Conservation (phyloP, 208 protist species). For the Kentomonas sorsogonicus region DNA sequence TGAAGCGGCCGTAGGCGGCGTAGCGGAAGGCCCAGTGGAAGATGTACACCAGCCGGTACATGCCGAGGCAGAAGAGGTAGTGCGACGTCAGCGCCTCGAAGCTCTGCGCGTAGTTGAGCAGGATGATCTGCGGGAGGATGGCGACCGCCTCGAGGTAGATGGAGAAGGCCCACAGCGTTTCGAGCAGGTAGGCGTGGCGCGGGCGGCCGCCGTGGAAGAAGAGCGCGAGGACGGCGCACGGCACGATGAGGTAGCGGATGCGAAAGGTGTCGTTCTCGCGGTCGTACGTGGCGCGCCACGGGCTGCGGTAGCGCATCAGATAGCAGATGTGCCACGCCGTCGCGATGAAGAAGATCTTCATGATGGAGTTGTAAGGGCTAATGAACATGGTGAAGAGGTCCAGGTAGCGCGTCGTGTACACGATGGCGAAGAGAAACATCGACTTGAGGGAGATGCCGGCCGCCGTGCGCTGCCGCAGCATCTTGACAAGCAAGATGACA, state of each 20-base stretch:
- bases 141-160: slow-evolving; percentile 95
- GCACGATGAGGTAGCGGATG: slow-evolving; percentile 85
- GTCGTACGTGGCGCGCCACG: slow-evolving; percentile 91
- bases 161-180: slow-evolving; percentile 93
- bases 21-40: slow-evolving; percentile 94
- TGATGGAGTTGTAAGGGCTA: slow-evolving; percentile 89
- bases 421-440: slow-evolving; percentile 90
- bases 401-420: slow-evolving; percentile 93
- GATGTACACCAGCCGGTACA: slow-evolving; percentile 94
- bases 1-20: slow-evolving; percentile 52
- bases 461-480: slow-evolving; percentile 77
- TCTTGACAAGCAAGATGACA: slow-evolving; percentile 91
- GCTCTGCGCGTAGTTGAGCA: slow-evolving; percentile 91
- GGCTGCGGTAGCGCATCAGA: slow-evolving; percentile 85
- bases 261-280: slow-evolving; percentile 86
- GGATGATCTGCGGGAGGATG: slow-evolving; percentile 95
- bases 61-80: slow-evolving; percentile 92
- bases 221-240: slow-evolving; percentile 63
- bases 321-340: slow-evolving; percentile 89
- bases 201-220: slow-evolving; percentile 61
- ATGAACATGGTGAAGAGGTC: slow-evolving; percentile 84
- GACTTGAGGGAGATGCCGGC: slow-evolving; percentile 94
- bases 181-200: slow-evolving; percentile 36
- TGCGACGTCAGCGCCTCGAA: slow-evolving; percentile 93
- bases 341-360: slow-evolving; percentile 94